Conservation (phyloP, 2,329 filamentous ascomycete genomes). For the Aspergillus sp. region DNA sequence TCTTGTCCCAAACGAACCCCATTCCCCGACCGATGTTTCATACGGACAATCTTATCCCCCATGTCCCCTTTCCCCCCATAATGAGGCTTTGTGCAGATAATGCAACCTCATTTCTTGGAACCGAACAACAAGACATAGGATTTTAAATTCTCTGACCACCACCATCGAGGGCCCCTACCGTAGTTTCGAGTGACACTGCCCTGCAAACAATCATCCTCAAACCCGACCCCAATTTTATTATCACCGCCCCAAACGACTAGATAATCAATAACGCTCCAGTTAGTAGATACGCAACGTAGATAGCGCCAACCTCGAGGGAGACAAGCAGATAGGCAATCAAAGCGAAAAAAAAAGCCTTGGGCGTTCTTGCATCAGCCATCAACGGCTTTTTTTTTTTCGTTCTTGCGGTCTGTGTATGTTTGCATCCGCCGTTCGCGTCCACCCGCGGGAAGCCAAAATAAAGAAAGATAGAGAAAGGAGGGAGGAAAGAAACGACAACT, state of each 20-base stretch:
- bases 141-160: background rate
- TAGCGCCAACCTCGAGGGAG: no score
- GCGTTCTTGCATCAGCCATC: slow-evolving; percentile 5
- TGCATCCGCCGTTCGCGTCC: background rate
- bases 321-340: background rate
- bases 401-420: slow-evolving; percentile 5
- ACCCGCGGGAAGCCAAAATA: background rate
- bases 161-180: background rate
- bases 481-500: background rate
- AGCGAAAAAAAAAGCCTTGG: background rate
- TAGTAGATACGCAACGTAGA: background rate
- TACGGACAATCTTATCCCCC: background rate
- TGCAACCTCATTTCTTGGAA: background rate
- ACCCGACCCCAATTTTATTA: background rate
- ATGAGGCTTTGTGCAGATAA: background rate
- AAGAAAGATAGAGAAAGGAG: background rate
- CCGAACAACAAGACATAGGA: no score
- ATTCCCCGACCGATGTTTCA: background rate
- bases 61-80: background rate
- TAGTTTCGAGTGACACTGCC: background rate
- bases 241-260: background rate
- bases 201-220: background rate
- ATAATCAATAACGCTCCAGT: background rate
- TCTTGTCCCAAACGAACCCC: background rate
- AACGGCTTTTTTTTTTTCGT: background rate